These are phyloP conservation scores for Pestalotiopsis fici DNA, from an alignment of 2,329 filamentous ascomycete genomes.

Conservation along the genomic window DNA sequence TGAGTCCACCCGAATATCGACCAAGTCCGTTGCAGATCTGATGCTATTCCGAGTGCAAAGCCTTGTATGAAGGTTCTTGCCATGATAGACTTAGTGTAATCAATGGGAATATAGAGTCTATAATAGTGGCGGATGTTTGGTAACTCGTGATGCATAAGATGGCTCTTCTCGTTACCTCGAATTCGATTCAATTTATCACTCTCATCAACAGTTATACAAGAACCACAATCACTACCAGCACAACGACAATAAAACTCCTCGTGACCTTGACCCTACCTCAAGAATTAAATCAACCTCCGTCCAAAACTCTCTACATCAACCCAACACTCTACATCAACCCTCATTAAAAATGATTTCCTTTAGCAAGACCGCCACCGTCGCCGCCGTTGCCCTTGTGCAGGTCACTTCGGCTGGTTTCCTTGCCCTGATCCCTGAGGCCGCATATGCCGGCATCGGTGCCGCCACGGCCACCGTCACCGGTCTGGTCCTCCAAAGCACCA, in stretches of 20 bases:
- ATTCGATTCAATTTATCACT: background rate
- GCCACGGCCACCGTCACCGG: background rate
- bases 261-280: background rate
- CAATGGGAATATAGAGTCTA: background rate
- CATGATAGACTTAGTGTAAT: background rate
- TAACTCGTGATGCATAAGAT: background rate
- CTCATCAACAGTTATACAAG: background rate
- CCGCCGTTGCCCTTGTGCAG: conserved; percentile 13
- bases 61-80: background rate
- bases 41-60: background rate
- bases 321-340: background rate
- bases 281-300: background rate
- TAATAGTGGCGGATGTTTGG: background rate
- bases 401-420: conserved; percentile 13
- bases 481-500: background rate
- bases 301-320: background rate
- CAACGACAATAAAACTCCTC: background rate
- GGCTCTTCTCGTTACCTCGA: background rate
- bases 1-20: background rate
- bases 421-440: conserved; percentile 8
- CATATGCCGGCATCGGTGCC: background rate
- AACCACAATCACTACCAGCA: background rate
- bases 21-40: background rate
- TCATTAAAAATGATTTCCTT: conserved; percentile 13
- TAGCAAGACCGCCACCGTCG: conserved; percentile 10